Evolutionary conservation across 2,329 filamentous ascomycete species (phyloP).

Genomic region (Colletotrichum liaoningense): DNA sequence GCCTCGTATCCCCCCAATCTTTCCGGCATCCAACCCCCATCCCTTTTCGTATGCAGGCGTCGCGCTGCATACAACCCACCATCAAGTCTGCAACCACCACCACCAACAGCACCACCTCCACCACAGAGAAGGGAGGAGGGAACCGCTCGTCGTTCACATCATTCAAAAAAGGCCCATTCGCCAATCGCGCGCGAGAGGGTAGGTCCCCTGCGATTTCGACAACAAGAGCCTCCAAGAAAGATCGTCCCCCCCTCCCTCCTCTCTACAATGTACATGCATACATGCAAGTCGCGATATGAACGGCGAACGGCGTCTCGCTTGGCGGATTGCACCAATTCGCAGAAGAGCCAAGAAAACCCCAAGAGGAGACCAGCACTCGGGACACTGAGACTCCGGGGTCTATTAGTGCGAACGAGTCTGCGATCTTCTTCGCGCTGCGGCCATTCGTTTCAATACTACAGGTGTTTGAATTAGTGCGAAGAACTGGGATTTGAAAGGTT

Average conservation of each 20-base stretch:
- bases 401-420: neutral
- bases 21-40: neutral
- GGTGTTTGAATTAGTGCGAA: neutral
- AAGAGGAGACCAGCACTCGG: conserved; percentile 1
- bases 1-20: conserved; percentile 25
- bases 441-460: neutral
- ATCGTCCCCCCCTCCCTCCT: neutral
- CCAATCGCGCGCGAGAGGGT: conserved; percentile 17
- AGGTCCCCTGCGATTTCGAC: neutral
- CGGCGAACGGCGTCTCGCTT: conserved; percentile 15
- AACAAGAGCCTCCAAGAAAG: conserved; percentile 21
- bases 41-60: conserved; percentile 21
- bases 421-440: neutral
- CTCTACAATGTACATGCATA: neutral
- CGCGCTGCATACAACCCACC: conserved; percentile 28
- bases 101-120: neutral
- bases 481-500: neutral
- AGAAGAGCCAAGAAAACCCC: neutral
- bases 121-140: neutral
- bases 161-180: conserved; percentile 4
- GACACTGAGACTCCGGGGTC: neutral
- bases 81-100: neutral
- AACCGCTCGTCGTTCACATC: neutral
- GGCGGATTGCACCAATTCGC: neutral
- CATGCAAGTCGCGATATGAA: no score